phyloP scores from a whole-genome alignment of 257 asterid species.

The Nicotiana otophora region DNA sequence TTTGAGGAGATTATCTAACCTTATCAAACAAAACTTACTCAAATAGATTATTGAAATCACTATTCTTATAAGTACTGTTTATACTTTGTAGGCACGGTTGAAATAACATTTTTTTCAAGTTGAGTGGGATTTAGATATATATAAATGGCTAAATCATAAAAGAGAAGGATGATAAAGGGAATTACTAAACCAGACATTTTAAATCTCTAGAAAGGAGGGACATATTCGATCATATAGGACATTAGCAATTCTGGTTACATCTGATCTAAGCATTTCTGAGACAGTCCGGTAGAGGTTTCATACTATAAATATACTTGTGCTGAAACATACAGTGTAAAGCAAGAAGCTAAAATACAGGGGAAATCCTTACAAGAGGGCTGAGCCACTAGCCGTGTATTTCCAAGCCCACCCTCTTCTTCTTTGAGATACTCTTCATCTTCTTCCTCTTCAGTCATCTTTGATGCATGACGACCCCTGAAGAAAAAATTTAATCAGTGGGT shows the following conservation, averaged over 20 bases:
- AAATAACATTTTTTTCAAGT: background rate
- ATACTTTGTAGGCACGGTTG: background rate
- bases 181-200: background rate
- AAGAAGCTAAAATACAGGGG: background rate
- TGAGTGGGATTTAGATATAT: background rate
- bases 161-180: background rate
- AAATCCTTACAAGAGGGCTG: slow-evolving; percentile 92
- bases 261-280: background rate
- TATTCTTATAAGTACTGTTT: background rate
- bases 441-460: slow-evolving; percentile 96
- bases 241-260: background rate
- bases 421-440: slow-evolving; percentile 95
- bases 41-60: background rate
- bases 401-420: slow-evolving; percentile 77
- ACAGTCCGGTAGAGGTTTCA: background rate
- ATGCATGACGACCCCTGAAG: slow-evolving; percentile 94
- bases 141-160: background rate
- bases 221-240: background rate
- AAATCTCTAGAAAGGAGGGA: background rate
- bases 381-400: slow-evolving; percentile 77
- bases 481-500: slow-evolving; percentile 14
- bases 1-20: background rate
- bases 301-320: background rate
- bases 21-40: background rate
- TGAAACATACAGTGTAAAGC: background rate